A percentile compares a stretch with the other conserved stretches of the same genome.
Evolutionary conservation across 2,329 filamentous ascomycete species (phyloP).

Genomic region (Gnomoniopsis smithogilvyi): DNA sequence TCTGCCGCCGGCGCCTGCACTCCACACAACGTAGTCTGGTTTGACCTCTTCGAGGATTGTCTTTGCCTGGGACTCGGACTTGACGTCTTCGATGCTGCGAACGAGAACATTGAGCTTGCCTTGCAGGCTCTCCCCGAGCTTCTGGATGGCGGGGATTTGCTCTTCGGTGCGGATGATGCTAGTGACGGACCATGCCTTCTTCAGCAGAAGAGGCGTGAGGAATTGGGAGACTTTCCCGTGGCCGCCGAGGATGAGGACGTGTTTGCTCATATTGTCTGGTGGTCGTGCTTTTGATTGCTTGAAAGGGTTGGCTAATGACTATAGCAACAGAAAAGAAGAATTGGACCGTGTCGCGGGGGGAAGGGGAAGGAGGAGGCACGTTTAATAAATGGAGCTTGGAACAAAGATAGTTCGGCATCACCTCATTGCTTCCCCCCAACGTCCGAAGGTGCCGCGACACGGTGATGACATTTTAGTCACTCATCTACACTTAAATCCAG

Average conservation of each 20-base stretch:
- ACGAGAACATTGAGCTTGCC: slow-evolving; percentile 69
- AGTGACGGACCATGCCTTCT: slow-evolving; percentile 72
- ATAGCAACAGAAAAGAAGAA: background rate
- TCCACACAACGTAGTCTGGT: slow-evolving; percentile 67
- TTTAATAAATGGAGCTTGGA: background rate
- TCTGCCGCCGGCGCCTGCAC: slow-evolving; percentile 61
- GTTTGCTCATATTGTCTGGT: slow-evolving; percentile 28
- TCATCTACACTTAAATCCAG: slow-evolving; percentile 4
- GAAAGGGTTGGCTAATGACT: background rate
- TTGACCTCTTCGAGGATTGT: slow-evolving; percentile 58
- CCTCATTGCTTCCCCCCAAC: too few species aligned
- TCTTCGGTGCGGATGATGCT: slow-evolving; percentile 72
- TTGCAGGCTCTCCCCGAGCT: slow-evolving; percentile 49
- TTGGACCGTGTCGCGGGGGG: background rate
- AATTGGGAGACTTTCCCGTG: slow-evolving; percentile 76
- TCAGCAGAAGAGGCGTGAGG: slow-evolving; percentile 72
- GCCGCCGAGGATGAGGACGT: slow-evolving; percentile 74
- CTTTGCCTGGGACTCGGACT: slow-evolving; percentile 58
- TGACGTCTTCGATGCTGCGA: slow-evolving; percentile 68
- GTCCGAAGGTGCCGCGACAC: background rate
- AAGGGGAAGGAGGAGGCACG: too few species aligned
- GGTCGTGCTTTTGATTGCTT: background rate
- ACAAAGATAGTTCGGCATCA: too few species aligned
- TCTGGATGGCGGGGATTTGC: slow-evolving; percentile 62
- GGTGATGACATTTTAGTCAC: slow-evolving; percentile 11